Percentiles rank a stretch among this genome's conserved stretches.
Conservation (phyloP, 164 flowering plant genomes). For the Stephania cephalantha region DNA sequence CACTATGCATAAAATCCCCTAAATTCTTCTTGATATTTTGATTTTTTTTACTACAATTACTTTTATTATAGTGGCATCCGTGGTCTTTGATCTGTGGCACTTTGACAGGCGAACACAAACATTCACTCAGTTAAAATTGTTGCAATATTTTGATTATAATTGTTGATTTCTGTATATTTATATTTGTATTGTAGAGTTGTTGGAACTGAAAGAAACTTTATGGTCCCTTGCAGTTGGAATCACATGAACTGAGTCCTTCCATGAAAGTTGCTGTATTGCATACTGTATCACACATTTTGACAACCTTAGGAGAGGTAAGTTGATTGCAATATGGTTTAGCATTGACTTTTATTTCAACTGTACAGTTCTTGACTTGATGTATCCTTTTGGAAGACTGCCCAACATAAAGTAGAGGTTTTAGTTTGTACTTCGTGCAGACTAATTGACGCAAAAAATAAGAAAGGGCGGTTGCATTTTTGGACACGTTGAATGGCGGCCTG, state of each 20-base stretch:
- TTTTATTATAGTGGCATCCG: too few relatives aligned
- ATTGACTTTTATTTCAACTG: background rate
- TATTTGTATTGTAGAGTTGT: constrained; percentile 4
- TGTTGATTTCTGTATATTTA: background rate
- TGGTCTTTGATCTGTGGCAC: too few relatives aligned
- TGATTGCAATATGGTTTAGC: background rate
- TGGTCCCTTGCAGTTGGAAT: constrained; percentile 57
- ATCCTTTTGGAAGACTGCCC: background rate
- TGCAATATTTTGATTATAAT: background rate
- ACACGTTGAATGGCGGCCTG: too few relatives aligned
- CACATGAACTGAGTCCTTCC: constrained; percentile 50
- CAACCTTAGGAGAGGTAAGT: constrained; percentile 85
- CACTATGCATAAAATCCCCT: too few relatives aligned
- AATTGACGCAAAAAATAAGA: too few relatives aligned
- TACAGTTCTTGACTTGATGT: background rate
- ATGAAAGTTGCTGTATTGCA: constrained; percentile 77
- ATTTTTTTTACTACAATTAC: too few relatives aligned
- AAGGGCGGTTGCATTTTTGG: too few relatives aligned
- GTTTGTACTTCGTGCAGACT: too few relatives aligned
- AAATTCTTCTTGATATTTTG: too few relatives aligned
- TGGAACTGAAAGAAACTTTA: constrained; percentile 4
- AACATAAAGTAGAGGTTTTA: background rate
- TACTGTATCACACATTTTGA: constrained; percentile 62
- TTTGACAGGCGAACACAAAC: too few relatives aligned
- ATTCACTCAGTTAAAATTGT: background rate